Evolutionary conservation across 2,329 filamentous ascomycete species (phyloP).

Genomic region (Blastomyces emzantsi): DNA sequence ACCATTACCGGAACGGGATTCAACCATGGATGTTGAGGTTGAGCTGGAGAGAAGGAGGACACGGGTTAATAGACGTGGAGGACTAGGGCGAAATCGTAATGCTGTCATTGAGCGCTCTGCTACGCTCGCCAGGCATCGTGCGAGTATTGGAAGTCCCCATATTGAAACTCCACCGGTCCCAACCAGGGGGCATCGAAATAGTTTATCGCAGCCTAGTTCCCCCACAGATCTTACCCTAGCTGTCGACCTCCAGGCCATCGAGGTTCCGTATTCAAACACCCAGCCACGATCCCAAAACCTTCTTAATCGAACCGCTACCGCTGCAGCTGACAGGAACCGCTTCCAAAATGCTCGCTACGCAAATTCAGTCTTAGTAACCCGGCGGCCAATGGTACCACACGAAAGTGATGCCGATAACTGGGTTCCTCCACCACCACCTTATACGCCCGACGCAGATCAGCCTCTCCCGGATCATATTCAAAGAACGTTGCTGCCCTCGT

Average conservation of each 20-base stretch:
- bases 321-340: constrained; percentile 51
- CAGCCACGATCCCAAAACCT: constrained; percentile 62
- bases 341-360: constrained; percentile 13
- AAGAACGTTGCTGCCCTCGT: constrained; percentile 26
- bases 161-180: constrained; percentile 20
- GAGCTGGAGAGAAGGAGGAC: constrained; percentile 69
- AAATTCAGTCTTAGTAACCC: constrained; percentile 21
- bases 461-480: constrained; percentile 30
- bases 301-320: constrained; percentile 60
- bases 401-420: constrained; percentile 84
- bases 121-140: constrained; percentile 13
- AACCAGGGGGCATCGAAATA: constrained; percentile 21
- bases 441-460: constrained; percentile 34
- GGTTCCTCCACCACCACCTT: constrained; percentile 77
- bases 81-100: constrained; percentile 26
- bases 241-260: constrained; percentile 49
- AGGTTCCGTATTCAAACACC: constrained; percentile 63
- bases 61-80: constrained; percentile 53
- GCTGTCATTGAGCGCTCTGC: constrained; percentile 17
- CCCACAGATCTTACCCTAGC: constrained; percentile 19
- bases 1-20: constrained; percentile 60
- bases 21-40: constrained; percentile 68
- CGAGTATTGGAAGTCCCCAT: constrained; percentile 12
- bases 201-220: constrained; percentile 22
- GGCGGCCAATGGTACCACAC: constrained; percentile 64